These are phyloP conservation scores for Neurospora sublineolata DNA, from an alignment of 495 filamentous ascomycete species.

Conservation along the genomic window DNA sequence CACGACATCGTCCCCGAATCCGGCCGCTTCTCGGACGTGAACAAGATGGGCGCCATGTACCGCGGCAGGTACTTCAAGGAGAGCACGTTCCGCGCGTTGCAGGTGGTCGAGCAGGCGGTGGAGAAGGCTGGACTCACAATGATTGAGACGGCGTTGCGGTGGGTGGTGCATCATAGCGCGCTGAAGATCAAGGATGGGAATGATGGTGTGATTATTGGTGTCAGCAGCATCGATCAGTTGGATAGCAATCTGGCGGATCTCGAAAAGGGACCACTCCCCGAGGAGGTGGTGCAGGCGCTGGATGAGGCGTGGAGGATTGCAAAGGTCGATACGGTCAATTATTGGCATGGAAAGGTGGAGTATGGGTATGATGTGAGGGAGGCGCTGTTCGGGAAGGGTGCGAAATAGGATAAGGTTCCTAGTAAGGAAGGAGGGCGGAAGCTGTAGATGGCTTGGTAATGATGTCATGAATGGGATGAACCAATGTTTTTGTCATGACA, in stretches of 20 bases:
- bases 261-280: conserved; percentile 79
- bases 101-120: conserved; percentile 59
- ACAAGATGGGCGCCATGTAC: conserved; percentile 48
- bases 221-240: conserved; percentile 63
- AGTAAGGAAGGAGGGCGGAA: not conserved
- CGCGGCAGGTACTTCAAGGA: conserved; percentile 74
- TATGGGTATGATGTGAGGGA: conserved; percentile 63
- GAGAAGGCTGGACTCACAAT: conserved; percentile 66
- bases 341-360: conserved; percentile 68
- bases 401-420: conserved; percentile 20
- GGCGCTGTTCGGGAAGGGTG: conserved; percentile 44
- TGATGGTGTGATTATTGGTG: conserved; percentile 75
- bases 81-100: conserved; percentile 62
- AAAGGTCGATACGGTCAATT: conserved; percentile 56
- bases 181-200: conserved; percentile 63
- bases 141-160: conserved; percentile 74
- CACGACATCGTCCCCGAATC: conserved; percentile 48
- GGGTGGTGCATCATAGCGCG: conserved; percentile 68
- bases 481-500: not conserved
- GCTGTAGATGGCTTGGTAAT: not conserved
- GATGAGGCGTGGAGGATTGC: conserved; percentile 64
- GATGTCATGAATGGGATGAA: not conserved
- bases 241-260: conserved; percentile 62
- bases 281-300: conserved; percentile 68
- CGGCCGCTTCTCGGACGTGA: conserved; percentile 55